phyloP scores from a whole-genome alignment of 805 yeast genomes.

The Saturnispora galanensis region DNA sequence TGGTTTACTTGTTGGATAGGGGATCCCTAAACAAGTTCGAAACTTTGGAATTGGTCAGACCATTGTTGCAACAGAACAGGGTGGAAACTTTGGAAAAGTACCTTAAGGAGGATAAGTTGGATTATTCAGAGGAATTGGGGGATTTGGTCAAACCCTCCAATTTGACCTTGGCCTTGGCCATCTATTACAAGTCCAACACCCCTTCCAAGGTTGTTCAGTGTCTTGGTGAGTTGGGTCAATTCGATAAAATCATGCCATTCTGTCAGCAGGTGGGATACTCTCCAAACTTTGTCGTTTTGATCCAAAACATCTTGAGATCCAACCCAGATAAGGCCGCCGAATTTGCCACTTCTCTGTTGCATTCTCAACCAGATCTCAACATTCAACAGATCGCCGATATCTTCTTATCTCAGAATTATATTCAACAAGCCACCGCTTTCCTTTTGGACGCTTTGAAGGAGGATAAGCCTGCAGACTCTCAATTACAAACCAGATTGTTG shows the following conservation, averaged over 20 bases:
- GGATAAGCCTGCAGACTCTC: conserved; percentile 91
- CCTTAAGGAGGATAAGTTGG: conserved; percentile 89
- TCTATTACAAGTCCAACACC: conserved; percentile 72
- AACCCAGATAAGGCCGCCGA: conserved; percentile 98
- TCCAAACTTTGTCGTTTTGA: conserved; percentile 83
- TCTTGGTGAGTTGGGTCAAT: conserved; percentile 92
- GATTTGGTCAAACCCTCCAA: conserved; percentile 89
- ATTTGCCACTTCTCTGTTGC: conserved; percentile 79
- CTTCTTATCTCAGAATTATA: conserved; percentile 85
- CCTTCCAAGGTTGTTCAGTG: conserved; percentile 86
- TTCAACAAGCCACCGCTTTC: conserved; percentile 98
- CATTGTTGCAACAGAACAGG: conserved; percentile 91
- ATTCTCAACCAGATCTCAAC: conserved; percentile 55
- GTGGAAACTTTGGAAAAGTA: conserved; percentile 91
- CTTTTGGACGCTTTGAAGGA: conserved; percentile 89
- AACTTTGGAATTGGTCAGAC: conserved; percentile 89
- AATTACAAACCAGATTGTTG: conserved; percentile 85
- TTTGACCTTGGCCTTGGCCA: conserved; percentile 76
- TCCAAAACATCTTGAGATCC: conserved; percentile 82
- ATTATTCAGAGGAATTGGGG: conserved; percentile 94
- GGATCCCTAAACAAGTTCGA: conserved; percentile 90
- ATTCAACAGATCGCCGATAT: conserved; percentile 86
- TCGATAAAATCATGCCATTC: conserved; percentile 90
- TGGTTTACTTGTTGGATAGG: conserved; percentile 82
- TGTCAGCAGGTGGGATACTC: conserved; percentile 80